Conservation (phyloP, 2,329 filamentous ascomycete genomes). For the Exophiala calicioides region DNA sequence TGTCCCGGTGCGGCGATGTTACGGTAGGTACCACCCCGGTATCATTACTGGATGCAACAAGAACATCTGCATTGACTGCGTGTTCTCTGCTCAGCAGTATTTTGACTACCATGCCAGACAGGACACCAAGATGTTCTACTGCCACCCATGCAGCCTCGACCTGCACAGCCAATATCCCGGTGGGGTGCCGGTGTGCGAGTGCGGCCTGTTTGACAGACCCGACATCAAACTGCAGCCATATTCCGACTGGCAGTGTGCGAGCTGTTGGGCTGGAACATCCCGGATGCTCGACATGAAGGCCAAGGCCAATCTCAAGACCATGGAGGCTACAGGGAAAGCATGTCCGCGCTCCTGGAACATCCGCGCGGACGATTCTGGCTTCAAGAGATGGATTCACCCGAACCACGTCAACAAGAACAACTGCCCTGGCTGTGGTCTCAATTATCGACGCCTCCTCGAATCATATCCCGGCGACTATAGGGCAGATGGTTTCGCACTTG, state of each 20-base stretch:
- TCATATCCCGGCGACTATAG: constrained; percentile 1
- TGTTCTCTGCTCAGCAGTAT: constrained; percentile 4
- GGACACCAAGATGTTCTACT: constrained; percentile 18
- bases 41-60: constrained; percentile 14
- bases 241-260: constrained; percentile 16
- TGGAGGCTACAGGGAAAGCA: constrained; percentile 1
- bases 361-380: background rate
- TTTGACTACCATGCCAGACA: background rate
- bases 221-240: constrained; percentile 6
- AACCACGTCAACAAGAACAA: constrained; percentile 7
- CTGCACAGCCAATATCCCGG: background rate
- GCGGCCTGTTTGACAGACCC: background rate
- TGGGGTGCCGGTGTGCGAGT: background rate
- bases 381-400: constrained; percentile 14
- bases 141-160: constrained; percentile 9
- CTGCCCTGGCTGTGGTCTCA: constrained; percentile 14
- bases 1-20: constrained; percentile 8
- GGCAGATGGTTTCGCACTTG: background rate
- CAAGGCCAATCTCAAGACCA: constrained; percentile 5
- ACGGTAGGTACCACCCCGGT: constrained; percentile 3
- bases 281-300: constrained; percentile 4
- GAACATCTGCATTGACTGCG: constrained; percentile 13
- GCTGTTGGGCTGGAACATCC: background rate
- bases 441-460: constrained; percentile 3
- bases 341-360: background rate